Base-by-base conservation (phyloP, 331 rosid species). In the Dryas integrifolia region DNA sequence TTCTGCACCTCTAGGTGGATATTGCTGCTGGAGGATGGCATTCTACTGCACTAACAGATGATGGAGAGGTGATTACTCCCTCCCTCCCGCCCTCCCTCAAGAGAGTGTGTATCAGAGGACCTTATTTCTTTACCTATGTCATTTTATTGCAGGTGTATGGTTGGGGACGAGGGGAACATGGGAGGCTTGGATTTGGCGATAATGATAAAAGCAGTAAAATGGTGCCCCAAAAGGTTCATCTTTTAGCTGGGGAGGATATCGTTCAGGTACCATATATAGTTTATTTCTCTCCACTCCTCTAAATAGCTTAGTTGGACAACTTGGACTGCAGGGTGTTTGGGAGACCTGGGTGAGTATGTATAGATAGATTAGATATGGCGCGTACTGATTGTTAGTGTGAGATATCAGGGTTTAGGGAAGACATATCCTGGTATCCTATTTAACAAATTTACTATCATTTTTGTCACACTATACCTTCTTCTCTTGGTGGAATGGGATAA, bases 1-100 rank as follows among this genome's bases (percentile, higher is more conserved):
- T 52, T 74, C 50, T 80, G 73, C 73, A 51, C 21, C 26, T 69
- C 35, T 57, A 95, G 99, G 92, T 95, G 77, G 99, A 90, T 76
- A 92, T 95, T 82, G 97, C 99, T 66, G 98, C 99, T 77, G 99
- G 99, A 79, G 99, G 99, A 70, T 95, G 99, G 99, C 99, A 92
- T 82, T 95, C 98, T 77, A 95, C 96, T 70, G 96, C 93, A 57
- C 81, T 95, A 79, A 92, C 97, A 71, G 87, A 82, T n/a, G 88
- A 86, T 21, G 98, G 98, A 86, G 99, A 95, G 98, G 99, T 95
- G 64, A 68, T 39, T 68, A 45, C 53, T 69, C 56, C 56, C 72
- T 72, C 58, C 55, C 67, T 70, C 59, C 67, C 26, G 50, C 59
- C 30, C 40, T 49, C 69, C 2, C 12, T 30, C 2, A 30, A 30